Base-by-base conservation (phyloP, 148 eudicot genomes). In the Silene uniflora region DNA sequence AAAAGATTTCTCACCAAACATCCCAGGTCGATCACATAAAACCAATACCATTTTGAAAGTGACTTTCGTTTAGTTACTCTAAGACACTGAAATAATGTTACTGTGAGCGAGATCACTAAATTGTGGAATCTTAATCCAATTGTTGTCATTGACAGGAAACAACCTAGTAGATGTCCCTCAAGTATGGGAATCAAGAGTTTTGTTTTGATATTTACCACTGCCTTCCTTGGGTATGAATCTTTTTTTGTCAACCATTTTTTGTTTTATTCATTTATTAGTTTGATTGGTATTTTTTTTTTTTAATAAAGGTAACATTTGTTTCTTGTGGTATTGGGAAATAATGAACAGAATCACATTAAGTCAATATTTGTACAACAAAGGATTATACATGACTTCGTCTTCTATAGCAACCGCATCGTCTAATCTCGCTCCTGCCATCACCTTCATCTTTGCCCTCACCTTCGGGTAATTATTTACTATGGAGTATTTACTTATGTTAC, bases 361-460 rank as follows among this genome's bases (percentile, higher is more conserved):
- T 76, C 94, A 90, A 79, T 87, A 79, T 65, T 69, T 92, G 10
- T 86, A 82, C 64, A 87, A 77, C 35, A 83, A 90, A 79, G 97
- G 97, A n/a, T 52, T 92, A 54, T 87, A 77, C 77, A 46, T 88
- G 10, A 87, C 97, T 64, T 78, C 92, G 9, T 87, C 97, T 1
- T 83, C 94, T 2, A 81, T 81, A 13, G 97, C 82, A 80, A 88
- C 84, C 75, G 90, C 94, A 49, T 78, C 83, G 77, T 47, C 64
- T 54, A 92, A 92, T 80, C 77, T 92, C 24, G 76, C 83, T 61
- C 94, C 97, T 1, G 97, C 91, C 23, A 54, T 92, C 67, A 92
- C 97, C 56, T 92, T 92, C 80, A 52, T 88, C 58, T 62, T 84
- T 18, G 90, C 97, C 29, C 75, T 84, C 23, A 19, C 75, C 16